phyloP scores from a whole-genome alignment of 352 stramenopile genomes.

The Saprolegnia parasitica region DNA sequence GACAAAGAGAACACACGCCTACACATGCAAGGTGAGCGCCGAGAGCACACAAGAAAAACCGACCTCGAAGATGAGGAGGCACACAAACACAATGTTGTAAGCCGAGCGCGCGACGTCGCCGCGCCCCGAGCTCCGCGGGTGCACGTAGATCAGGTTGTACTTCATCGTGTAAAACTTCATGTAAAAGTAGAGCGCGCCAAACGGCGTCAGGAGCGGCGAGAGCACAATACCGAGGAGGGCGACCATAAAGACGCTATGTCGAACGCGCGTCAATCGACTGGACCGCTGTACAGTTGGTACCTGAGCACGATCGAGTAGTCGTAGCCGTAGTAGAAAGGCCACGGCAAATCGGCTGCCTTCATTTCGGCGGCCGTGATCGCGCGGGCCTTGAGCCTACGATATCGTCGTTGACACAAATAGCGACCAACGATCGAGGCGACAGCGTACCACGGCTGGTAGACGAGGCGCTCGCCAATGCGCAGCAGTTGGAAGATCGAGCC shows the following conservation, averaged over 20 bases:
- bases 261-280: not conserved
- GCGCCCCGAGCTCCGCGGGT: conserved; percentile 58
- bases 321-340: conserved; percentile 63
- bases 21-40: no score
- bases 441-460: conserved; percentile 58
- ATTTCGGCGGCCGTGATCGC: conserved; percentile 56
- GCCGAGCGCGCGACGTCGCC: conserved; percentile 61
- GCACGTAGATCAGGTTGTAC: conserved; percentile 81
- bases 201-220: conserved; percentile 70
- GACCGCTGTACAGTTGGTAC: no score
- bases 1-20: conserved; percentile 3
- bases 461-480: conserved; percentile 54
- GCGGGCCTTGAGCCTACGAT: conserved; percentile 35
- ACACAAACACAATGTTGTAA: conserved; percentile 57
- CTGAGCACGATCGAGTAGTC: conserved; percentile 76
- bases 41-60: no score
- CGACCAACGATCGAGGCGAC: not conserved
- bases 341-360: conserved; percentile 44
- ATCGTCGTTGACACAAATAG: not conserved
- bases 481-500: conserved; percentile 69
- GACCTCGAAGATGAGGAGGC: conserved; percentile 63
- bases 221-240: conserved; percentile 70
- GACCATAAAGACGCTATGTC: conserved; percentile 53
- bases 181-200: conserved; percentile 77
- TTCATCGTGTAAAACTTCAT: conserved; percentile 66